phyloP scores from a whole-genome alignment of 768 basidiomycete genomes.

The Russula lepida region DNA sequence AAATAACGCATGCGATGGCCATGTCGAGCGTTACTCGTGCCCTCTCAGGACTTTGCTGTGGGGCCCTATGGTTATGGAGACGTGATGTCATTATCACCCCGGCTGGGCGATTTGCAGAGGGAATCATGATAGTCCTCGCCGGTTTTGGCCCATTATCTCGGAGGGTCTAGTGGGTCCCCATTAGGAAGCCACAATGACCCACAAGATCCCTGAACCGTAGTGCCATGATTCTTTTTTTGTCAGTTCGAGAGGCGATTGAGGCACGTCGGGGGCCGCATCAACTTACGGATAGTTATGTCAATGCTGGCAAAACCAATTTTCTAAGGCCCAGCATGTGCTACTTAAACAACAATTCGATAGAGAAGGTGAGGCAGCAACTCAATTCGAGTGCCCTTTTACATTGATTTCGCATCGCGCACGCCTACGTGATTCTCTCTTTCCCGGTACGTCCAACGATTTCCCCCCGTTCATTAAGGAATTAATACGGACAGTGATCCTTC shows the following conservation, averaged over 20 bases:
- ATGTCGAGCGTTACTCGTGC: not conserved
- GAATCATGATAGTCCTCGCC: not conserved
- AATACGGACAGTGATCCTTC: not conserved
- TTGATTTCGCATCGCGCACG: not conserved
- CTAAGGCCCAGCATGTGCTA: not conserved
- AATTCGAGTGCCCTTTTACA: not conserved
- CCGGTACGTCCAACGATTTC: not conserved
- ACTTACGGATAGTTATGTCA: not conserved
- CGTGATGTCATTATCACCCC: slow-evolving; percentile 7
- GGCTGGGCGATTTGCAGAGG: not conserved
- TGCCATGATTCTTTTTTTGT: not conserved
- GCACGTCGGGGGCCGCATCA: not conserved
- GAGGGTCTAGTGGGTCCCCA: not conserved
- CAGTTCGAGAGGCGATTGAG: not conserved
- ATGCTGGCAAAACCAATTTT: not conserved
- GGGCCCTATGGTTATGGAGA: slow-evolving; percentile 1
- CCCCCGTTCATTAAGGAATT: not conserved
- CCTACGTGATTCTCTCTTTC: not conserved
- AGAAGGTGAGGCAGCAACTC: not conserved
- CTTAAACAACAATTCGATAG: not conserved
- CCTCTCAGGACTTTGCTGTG: slow-evolving; percentile 13
- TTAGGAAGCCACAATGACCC: not conserved
- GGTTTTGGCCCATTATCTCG: not conserved
- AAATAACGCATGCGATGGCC: not conserved
- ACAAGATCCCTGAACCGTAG: not conserved